These are phyloP conservation scores for Arthroderma sp. DNA, from an alignment of 2,329 filamentous ascomycete species.

Conservation along the genomic window DNA sequence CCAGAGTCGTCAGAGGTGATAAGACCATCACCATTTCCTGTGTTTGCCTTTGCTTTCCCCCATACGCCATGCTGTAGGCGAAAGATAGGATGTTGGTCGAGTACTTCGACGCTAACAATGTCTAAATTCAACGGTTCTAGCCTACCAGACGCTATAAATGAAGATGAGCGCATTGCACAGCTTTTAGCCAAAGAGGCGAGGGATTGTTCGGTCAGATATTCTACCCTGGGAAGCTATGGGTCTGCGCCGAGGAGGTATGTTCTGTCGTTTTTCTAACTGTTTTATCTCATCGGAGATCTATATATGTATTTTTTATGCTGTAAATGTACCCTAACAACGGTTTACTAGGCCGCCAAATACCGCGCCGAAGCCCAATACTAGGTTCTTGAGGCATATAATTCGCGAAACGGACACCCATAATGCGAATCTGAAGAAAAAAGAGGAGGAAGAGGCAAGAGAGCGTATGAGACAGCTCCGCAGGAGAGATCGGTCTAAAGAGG, in stretches of 20 bases:
- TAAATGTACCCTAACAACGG: background rate
- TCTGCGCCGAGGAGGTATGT: slow-evolving; percentile 43
- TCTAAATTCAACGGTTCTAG: background rate
- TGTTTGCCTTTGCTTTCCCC: no score
- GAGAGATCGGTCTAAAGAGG: slow-evolving; percentile 23
- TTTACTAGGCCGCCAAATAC: slow-evolving; percentile 46
- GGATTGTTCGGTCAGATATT: slow-evolving; percentile 59
- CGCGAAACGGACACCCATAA: slow-evolving; percentile 83
- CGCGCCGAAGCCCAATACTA: slow-evolving; percentile 76
- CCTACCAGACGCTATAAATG: slow-evolving; percentile 15
- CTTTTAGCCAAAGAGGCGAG: slow-evolving; percentile 71
- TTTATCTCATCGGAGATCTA: background rate
- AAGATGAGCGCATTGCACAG: slow-evolving; percentile 65
- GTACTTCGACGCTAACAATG: slow-evolving; percentile 1
- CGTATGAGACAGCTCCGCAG: slow-evolving; percentile 51
- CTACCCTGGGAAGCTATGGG: slow-evolving; percentile 58
- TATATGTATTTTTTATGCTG: no score
- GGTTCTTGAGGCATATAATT: slow-evolving; percentile 78
- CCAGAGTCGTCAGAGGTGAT: background rate
- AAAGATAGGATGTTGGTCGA: background rate
- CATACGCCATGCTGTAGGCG: background rate
- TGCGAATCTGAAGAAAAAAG: slow-evolving; percentile 68
- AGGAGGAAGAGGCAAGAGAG: slow-evolving; percentile 63
- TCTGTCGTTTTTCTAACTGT: slow-evolving; percentile 2
- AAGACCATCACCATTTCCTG: background rate